phyloP scores from a whole-genome alignment of 116 monocot species.

The Trichopus zeylanicus region DNA sequence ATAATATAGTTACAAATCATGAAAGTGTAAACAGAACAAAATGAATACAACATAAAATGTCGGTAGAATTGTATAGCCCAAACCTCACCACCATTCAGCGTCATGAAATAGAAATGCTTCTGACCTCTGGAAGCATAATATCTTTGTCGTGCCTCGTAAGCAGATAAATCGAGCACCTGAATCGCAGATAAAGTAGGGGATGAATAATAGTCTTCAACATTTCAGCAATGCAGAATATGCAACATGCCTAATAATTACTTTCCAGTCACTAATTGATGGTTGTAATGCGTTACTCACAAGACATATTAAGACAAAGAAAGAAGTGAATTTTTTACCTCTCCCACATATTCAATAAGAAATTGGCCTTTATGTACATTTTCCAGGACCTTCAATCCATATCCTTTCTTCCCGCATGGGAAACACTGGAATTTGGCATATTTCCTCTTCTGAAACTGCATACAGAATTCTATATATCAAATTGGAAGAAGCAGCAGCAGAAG shows the following conservation, averaged over 20 bases:
- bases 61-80: constrained; percentile 28
- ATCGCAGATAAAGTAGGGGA: background rate
- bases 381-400: constrained; percentile 64
- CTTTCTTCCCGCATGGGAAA: constrained; percentile 87
- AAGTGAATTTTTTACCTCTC: constrained; percentile 58
- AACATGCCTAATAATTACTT: no score
- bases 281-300: background rate
- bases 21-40: no score
- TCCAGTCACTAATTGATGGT: no score
- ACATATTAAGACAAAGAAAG: background rate
- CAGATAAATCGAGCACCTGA: constrained; percentile 85
- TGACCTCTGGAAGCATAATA: constrained; percentile 90
- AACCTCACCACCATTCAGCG: constrained; percentile 97
- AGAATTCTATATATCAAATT: background rate
- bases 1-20: background rate
- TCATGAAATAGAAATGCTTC: constrained; percentile 99
- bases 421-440: constrained; percentile 81
- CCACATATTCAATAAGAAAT: constrained; percentile 99
- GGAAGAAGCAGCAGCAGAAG: constrained; percentile 6
- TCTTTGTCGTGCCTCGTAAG: constrained; percentile 86
- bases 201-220: no score
- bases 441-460: constrained; percentile 77
- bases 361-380: constrained; percentile 58
- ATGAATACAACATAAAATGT: constrained; percentile 6
- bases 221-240: no score